These are phyloP conservation scores for Exserohilum rostratum DNA, from an alignment of 2,329 filamentous ascomycete species.

Conservation along the genomic window DNA sequence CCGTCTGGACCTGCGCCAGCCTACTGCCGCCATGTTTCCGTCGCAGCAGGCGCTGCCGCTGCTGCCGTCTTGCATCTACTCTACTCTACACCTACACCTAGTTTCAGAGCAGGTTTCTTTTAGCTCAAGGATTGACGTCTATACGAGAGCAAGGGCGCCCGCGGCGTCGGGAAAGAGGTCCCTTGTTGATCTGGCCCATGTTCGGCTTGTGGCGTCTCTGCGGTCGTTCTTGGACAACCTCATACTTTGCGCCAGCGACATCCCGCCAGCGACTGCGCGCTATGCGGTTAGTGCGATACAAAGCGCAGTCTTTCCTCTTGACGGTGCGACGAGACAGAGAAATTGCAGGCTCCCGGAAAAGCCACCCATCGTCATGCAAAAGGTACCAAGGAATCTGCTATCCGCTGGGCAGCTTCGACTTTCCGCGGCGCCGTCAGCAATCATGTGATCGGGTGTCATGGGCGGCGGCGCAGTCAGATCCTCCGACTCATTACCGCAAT, in stretches of 20 bases:
- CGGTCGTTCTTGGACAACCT: slow-evolving; percentile 7
- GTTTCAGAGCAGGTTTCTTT: no score
- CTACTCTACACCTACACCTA: no score
- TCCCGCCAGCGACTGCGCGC: not conserved
- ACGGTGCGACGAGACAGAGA: not conserved
- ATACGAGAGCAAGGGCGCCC: not conserved
- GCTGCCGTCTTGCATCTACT: no score
- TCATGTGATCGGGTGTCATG: not conserved
- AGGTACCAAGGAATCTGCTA: not conserved
- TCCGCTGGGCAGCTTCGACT: not conserved
- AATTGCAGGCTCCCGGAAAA: slow-evolving; percentile 18
- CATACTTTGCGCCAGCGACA: slow-evolving; percentile 19
- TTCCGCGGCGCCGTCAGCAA: not conserved
- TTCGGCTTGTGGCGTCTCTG: slow-evolving; percentile 8
- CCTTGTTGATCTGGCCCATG: slow-evolving; percentile 10
- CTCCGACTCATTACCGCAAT: not conserved
- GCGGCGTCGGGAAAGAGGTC: not conserved
- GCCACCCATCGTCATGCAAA: slow-evolving; percentile 5
- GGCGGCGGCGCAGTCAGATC: not conserved
- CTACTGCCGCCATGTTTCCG: no score
- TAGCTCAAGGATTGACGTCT: not conserved
- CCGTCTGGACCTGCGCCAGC: no score
- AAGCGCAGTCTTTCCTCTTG: not conserved
- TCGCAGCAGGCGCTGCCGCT: no score
- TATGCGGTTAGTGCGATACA: not conserved